Percentiles rank a stretch among this genome's conserved stretches.
Conservation (phyloP, 768 basidiomycete genomes). For the Boletus huronensis region DNA sequence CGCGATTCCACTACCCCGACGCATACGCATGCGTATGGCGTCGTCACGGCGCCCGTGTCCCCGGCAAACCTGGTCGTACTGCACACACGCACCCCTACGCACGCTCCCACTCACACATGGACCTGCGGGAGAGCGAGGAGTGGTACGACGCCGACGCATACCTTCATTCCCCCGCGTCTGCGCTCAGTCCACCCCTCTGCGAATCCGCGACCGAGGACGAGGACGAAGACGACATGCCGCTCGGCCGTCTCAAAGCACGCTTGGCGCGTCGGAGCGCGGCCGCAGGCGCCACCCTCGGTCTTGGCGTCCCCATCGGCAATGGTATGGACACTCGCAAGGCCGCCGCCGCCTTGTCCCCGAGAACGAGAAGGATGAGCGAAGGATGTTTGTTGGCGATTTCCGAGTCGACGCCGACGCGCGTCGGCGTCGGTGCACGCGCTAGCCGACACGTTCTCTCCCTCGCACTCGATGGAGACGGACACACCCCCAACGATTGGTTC, state of each 20-base stretch:
- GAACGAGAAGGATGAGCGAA: slow-evolving; percentile 16
- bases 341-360: background rate
- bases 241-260: slow-evolving; percentile 10
- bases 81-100: background rate
- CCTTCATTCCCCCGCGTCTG: slow-evolving; percentile 9
- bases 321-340: background rate
- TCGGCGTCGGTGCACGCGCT: slow-evolving; percentile 3
- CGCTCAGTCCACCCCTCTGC: slow-evolving; percentile 19
- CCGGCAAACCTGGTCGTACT: slow-evolving; percentile 11
- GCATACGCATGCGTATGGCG: slow-evolving; percentile 17
- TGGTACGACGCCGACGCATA: slow-evolving; percentile 19
- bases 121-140: background rate
- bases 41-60: slow-evolving; percentile 12
- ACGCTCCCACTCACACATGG: slow-evolving; percentile 10
- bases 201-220: slow-evolving; percentile 5
- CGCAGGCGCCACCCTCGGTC: background rate
- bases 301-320: background rate
- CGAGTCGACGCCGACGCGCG: slow-evolving; percentile 16
- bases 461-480: slow-evolving; percentile 1
- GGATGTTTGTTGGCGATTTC: slow-evolving; percentile 17
- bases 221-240: slow-evolving; percentile 18
- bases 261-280: background rate
- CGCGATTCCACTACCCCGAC: slow-evolving; percentile 10
- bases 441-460: slow-evolving; percentile 6
- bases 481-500: slow-evolving; percentile 14